Base-by-base conservation (phyloP, 805 yeast species). In the Saturnispora halmiae region DNA sequence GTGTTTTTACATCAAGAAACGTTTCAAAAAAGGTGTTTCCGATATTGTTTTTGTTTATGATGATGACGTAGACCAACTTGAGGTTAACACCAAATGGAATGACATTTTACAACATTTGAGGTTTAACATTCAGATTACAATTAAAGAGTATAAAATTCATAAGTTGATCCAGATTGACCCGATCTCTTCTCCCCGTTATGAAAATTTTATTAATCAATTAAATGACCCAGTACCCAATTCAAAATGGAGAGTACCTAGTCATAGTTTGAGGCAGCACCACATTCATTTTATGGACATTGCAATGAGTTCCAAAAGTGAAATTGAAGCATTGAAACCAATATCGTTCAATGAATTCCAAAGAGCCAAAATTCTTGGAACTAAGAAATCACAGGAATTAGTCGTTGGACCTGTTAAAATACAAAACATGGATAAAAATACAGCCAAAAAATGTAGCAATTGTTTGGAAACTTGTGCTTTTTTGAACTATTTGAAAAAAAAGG, bases 231-330 rank as follows among this genome's bases (percentile, higher is more conserved):
- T 11, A 22, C 6, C 4, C 7, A 28, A 24, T 14, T 11, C 28
- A 8, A 32, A 26, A 15, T 39, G 42, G 42, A 32, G 42, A 20
- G 37, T 39, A 5, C 37, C 42, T 15, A 25, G 20, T 13, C 31
- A 25, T 13, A 35, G 31, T 15, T 18, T 13, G 8, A 15, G 18
- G 13, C 28, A 8, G 8, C 4, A n/a, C 3, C 27, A 25, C 6
- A 20, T 25, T 13, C 24, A 22, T 8, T 30, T 30, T 8, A n/a
- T 37, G 13, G 16, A 37, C 10, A 9, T 37, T 6, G 30, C 30
- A 22, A n/a, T n/a, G 4, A 13, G 16, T 6, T 15, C 22, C 10
- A 13, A 20, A 18, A 16, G 14, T 5, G 31, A 18, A 6, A 11
- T 27, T 10, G n/a, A 13, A 6, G 9, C 34, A 16, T 14, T 26